Evolutionary conservation across 1,139 yeast genomes (phyloP).

Genomic region (Pichia cactophila): DNA sequence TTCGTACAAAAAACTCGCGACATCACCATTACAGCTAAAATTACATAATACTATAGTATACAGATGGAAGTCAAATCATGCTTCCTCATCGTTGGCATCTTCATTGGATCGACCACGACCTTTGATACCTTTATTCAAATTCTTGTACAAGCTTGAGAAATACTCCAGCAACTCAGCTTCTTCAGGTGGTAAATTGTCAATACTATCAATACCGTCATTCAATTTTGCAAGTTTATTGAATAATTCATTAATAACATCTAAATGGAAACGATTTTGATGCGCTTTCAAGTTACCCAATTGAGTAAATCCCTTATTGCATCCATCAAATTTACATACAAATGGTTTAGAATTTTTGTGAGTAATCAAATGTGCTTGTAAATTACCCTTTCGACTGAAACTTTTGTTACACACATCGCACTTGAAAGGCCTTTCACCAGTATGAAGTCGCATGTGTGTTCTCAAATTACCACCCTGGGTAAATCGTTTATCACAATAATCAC

Average conservation of each 20-base stretch:
- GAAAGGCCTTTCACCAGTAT: conserved; percentile 89
- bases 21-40: no score
- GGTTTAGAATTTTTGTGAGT: conserved; percentile 81
- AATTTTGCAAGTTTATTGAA: conserved; percentile 60
- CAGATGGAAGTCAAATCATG: not conserved
- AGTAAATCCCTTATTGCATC: conserved; percentile 78
- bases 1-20: not conserved
- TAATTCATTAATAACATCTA: conserved; percentile 56
- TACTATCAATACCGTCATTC: conserved; percentile 32
- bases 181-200: conserved; percentile 45
- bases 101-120: conserved; percentile 63
- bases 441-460: conserved; percentile 78
- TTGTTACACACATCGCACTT: conserved; percentile 66
- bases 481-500: conserved; percentile 69
- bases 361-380: conserved; percentile 74
- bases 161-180: conserved; percentile 68
- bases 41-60: not conserved
- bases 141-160: conserved; percentile 75
- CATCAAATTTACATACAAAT: conserved; percentile 69
- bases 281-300: conserved; percentile 90
- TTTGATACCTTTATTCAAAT: conserved; percentile 82
- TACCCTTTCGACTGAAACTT: conserved; percentile 81
- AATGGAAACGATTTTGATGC: conserved; percentile 86
- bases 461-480: conserved; percentile 92
- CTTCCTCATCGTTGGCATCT: not conserved